phyloP scores from a whole-genome alignment of 352 stramenopile species.

The Phytophthora pluvialis region DNA sequence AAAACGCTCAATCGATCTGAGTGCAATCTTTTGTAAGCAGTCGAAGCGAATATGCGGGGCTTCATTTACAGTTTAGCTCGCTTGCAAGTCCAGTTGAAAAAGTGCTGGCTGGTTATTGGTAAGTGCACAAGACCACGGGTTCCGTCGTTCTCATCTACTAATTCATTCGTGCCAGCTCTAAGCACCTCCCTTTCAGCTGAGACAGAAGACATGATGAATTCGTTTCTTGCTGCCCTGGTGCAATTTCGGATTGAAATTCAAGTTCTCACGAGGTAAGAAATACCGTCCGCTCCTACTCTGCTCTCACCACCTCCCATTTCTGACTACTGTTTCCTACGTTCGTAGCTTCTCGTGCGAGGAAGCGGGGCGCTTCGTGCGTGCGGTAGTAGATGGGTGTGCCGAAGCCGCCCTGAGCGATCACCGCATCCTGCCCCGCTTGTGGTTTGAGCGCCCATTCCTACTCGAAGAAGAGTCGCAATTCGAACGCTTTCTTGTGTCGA shows the following conservation, averaged over 20 bases:
- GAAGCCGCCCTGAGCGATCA: conserved; percentile 47
- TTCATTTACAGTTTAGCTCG: conserved; percentile 68
- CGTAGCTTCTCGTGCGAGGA: conserved; percentile 43
- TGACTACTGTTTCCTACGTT: not conserved
- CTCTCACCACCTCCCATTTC: not conserved
- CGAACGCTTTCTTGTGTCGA: conserved; percentile 77
- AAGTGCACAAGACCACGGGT: conserved; percentile 8
- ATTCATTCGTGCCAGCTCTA: not conserved
- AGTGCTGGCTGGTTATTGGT: conserved; percentile 75
- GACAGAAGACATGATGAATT: conserved; percentile 28
- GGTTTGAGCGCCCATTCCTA: conserved; percentile 77
- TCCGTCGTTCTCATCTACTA: not conserved
- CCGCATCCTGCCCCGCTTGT: conserved; percentile 65
- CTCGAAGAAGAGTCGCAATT: conserved; percentile 81
- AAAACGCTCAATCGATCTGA: not conserved
- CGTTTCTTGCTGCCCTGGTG: conserved; percentile 62
- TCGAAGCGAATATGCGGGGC: conserved; percentile 46
- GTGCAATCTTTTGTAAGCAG: conserved; percentile 25
- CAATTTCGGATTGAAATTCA: conserved; percentile 64
- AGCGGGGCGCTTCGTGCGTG: conserved; percentile 48
- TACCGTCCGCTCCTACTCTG: not conserved
- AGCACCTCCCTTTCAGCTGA: conserved; percentile 1
- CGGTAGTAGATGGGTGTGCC: conserved; percentile 62
- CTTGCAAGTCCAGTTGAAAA: conserved; percentile 62
- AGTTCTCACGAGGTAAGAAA: conserved; percentile 51